Evolutionary conservation across 2,329 filamentous ascomycete species (phyloP).

Genomic region (Cladosporium phlei): DNA sequence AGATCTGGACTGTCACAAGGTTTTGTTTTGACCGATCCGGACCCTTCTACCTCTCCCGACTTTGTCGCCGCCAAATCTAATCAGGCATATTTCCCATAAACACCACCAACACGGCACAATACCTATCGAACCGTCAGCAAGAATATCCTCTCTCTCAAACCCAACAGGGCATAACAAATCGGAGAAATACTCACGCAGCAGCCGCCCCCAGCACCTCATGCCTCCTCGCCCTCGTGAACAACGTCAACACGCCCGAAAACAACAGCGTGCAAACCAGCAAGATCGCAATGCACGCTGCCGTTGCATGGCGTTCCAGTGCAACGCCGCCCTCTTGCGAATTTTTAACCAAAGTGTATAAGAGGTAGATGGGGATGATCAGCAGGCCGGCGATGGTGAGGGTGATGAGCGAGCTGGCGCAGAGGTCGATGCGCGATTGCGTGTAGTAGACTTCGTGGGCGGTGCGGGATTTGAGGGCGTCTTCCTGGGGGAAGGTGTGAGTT

Average conservation of each 20-base stretch:
- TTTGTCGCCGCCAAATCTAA: too few relatives aligned
- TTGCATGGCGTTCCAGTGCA: slow-evolving; percentile 12
- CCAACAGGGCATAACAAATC: too few relatives aligned
- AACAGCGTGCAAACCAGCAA: slow-evolving; percentile 25
- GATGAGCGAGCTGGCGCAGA: slow-evolving; percentile 24
- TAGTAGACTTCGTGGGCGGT: slow-evolving; percentile 21
- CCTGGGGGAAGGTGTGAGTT: neutral
- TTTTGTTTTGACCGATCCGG: too few relatives aligned
- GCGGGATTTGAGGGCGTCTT: slow-evolving; percentile 9
- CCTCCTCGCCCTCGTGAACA: slow-evolving; percentile 25
- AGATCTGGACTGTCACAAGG: too few relatives aligned
- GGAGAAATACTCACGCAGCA: slow-evolving; percentile 20
- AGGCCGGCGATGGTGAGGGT: slow-evolving; percentile 25
- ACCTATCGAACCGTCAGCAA: neutral
- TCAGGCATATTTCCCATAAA: slow-evolving; percentile 5
- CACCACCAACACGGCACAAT: slow-evolving; percentile 9
- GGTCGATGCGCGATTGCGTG: slow-evolving; percentile 20
- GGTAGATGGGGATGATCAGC: slow-evolving; percentile 26
- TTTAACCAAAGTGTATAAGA: slow-evolving; percentile 25
- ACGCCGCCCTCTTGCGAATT: slow-evolving; percentile 12
- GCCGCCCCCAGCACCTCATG: slow-evolving; percentile 28
- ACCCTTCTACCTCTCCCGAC: too few relatives aligned
- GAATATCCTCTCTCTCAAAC: too few relatives aligned
- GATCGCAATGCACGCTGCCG: slow-evolving; percentile 22
- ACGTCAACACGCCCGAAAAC: slow-evolving; percentile 24